phyloP scores from a whole-genome alignment of 1,284 basidiomycete species.

The Sutorius eximius region DNA sequence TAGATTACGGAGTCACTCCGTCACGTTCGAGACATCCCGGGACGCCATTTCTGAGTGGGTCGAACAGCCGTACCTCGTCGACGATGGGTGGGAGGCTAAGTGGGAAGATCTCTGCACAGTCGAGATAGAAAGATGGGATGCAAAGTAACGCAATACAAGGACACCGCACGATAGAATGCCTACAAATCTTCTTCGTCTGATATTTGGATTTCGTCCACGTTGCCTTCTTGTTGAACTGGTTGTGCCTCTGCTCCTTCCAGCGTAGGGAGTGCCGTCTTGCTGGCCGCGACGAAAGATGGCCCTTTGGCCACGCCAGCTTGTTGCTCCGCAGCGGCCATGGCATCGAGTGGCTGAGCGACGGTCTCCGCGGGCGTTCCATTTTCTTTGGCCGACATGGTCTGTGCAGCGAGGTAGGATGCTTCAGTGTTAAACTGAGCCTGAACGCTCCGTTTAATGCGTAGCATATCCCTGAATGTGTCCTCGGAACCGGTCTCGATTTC shows the following conservation, averaged over 20 bases:
- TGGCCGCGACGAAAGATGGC: slow-evolving; percentile 69
- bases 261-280: slow-evolving; percentile 40
- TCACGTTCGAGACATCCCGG: slow-evolving; percentile 67
- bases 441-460: slow-evolving; percentile 96
- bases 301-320: slow-evolving; percentile 45
- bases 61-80: slow-evolving; percentile 62
- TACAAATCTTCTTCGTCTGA: slow-evolving; percentile 73
- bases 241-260: slow-evolving; percentile 33
- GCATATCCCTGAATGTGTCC: slow-evolving; percentile 98
- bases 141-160: slow-evolving; percentile 23
- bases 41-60: slow-evolving; percentile 62
- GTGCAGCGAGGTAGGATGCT: slow-evolving; percentile 83
- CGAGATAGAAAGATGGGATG: slow-evolving; percentile 72
- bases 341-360: slow-evolving; percentile 55
- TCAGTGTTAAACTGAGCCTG: slow-evolving; percentile 99
- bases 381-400: slow-evolving; percentile 71
- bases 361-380: slow-evolving; percentile 56
- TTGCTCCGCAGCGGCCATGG: slow-evolving; percentile 69
- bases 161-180: slow-evolving; percentile 14
- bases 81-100: slow-evolving; percentile 62
- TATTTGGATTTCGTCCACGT: slow-evolving; percentile 82
- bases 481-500: slow-evolving; percentile 98
- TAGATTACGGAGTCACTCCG: slow-evolving; percentile 59
- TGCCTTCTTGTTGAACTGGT: slow-evolving; percentile 41
- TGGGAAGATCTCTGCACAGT: slow-evolving; percentile 76